phyloP scores from a whole-genome alignment of 2,329 filamentous ascomycete genomes.

The Colletotrichum plurivorum region DNA sequence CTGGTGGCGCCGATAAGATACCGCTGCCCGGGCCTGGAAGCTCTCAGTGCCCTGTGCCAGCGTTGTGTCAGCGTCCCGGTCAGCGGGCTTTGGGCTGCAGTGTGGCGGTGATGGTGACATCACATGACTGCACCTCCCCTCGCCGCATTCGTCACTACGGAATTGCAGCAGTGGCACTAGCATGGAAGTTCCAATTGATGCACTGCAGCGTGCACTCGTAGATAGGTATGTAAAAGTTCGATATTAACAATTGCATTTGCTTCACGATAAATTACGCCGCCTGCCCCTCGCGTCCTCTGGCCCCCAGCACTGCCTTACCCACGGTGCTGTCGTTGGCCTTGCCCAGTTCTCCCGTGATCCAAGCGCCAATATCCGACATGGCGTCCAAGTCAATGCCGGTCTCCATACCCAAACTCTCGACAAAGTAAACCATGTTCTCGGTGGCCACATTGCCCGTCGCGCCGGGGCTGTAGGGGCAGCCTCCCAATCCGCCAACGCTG shows the following conservation, averaged over 20 bases:
- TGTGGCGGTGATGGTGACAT: conserved; percentile 49
- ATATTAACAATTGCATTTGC: too few species aligned
- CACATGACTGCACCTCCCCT: conserved; percentile 52
- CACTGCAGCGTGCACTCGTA: too few species aligned
- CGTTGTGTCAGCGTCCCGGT: conserved; percentile 23
- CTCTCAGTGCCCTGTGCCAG: conserved; percentile 13
- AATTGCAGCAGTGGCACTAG: too few species aligned
- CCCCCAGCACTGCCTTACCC: conserved; percentile 75
- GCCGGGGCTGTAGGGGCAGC: conserved; percentile 87
- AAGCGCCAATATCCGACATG: conserved; percentile 77
- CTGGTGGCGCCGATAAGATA: conserved; percentile 42
- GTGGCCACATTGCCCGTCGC: conserved; percentile 90
- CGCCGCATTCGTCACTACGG: too few species aligned
- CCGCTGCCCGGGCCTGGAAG: conserved; percentile 24
- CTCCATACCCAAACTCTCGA: conserved; percentile 80
- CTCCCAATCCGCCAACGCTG: conserved; percentile 84
- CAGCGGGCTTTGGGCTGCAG: conserved; percentile 10
- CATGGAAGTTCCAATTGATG: too few species aligned
- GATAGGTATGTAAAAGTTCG: too few species aligned
- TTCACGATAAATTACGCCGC: conserved; percentile 12
- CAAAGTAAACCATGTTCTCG: conserved; percentile 85
- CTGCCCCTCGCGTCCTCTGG: conserved; percentile 49
- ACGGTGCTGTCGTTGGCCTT: conserved; percentile 75
- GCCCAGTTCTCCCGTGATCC: conserved; percentile 77
- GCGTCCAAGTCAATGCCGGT: conserved; percentile 80